Evolutionary conservation across 352 stramenopile species (phyloP), one percentile per base, ranked within the genome.

Genomic region (Peronospora belbahrii): DNA sequence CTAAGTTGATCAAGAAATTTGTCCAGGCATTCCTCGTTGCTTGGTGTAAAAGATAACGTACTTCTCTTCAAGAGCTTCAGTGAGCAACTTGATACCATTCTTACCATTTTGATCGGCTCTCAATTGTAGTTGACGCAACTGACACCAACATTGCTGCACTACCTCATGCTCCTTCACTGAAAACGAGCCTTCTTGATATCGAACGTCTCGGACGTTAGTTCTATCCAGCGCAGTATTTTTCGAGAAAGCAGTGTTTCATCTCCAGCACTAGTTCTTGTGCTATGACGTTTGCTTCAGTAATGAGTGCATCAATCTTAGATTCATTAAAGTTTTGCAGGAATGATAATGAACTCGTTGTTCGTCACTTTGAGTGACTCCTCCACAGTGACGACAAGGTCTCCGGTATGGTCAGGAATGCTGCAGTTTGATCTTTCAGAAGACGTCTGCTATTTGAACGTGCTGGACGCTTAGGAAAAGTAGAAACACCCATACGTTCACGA

Each of bases 361-460:
- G n/a, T 81, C 5, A 62, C 56, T 20, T 35, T 48, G 2, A 86
- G 47, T n/a, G 77, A 59, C 52, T 86, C 57, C 25, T 65, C 56
- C 6, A 73, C 60, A 10, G 84, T 71, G 0, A 59, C 59, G 6
- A 68, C 69, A 0, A 69, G 57, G 40, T 97, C 85, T 51, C 97
- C 88, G 14, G 77, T 67, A 74, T 70, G 15, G 75, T 72, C 1
- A 95, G 75, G 34, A 95, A 61, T 28, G 90, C 53, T 13, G 88
- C 80, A 25, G 97, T 84, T 19, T 75, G 80, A 40, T 97, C 88
- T 7, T 97, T 73, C 2, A 97, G 66, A 18, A 96, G 50, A 40
- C 97, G 90, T 42, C 97, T 96, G 28, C 88, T 87, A 54, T 97
- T 94, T 42, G 88, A 74, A 48, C 74, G 91, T 57, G 97, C 97